Percentiles rank a stretch among this genome's conserved stretches.
Conservation (phyloP, 2,329 filamentous ascomycete genomes). For the Aspergillus japonicus region DNA sequence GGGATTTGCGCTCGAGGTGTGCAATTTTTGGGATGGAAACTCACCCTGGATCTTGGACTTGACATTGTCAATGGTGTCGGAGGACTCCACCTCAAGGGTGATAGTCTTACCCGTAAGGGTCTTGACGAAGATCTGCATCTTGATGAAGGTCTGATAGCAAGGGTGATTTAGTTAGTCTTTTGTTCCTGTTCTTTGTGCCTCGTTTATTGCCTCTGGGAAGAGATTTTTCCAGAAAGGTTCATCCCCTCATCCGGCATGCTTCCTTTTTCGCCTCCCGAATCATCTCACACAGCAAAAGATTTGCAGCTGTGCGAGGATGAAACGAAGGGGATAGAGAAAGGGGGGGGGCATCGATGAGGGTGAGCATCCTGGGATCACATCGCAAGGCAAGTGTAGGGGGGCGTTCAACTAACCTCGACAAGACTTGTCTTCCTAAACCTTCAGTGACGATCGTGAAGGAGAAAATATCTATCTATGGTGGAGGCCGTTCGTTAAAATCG, state of each 20-base stretch:
- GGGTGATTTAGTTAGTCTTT: conserved; percentile 17
- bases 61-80: conserved; percentile 99
- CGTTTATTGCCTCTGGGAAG: neutral
- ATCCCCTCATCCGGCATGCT: neutral
- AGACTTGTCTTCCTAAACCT: conserved; percentile 62
- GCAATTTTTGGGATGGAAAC: conserved; percentile 17
- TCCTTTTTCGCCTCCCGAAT: neutral
- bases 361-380: neutral
- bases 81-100: conserved; percentile 99
- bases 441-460: conserved; percentile 32
- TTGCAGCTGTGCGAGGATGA: neutral
- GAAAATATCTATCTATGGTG: conserved; percentile 22
- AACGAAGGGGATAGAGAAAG: neutral
- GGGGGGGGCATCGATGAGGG: neutral
- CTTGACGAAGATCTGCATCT: conserved; percentile 59
- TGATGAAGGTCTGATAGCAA: conserved; percentile 43
- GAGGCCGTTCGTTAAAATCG: conserved; percentile 37
- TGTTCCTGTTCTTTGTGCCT: neutral
- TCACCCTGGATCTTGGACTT: conserved; percentile 88
- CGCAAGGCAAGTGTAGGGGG: conserved; percentile 2
- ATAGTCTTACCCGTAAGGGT: conserved; percentile 98
- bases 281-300: neutral
- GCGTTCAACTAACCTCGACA: conserved; percentile 54
- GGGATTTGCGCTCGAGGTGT: neutral
- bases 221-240: neutral